Base-by-base conservation (phyloP, 2,329 filamentous ascomycete genomes). In the Aspergillus ustus region DNA sequence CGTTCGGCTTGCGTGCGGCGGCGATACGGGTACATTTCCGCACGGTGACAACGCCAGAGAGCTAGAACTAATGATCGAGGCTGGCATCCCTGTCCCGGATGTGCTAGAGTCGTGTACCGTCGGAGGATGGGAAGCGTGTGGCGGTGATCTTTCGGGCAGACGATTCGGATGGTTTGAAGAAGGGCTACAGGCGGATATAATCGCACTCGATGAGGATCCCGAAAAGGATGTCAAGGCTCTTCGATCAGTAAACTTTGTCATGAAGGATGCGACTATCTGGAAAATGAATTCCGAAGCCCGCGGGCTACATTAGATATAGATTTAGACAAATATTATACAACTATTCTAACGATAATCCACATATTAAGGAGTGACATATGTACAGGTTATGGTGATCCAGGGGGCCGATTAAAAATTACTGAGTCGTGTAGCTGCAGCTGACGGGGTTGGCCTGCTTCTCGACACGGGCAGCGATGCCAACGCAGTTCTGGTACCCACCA, bases 401-500 rank as follows among this genome's bases (percentile, higher is more conserved):
- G 9, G 34, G 34, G 13, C 11, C 11, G 4, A 25, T 25, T 25
- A 25, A 25, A 25, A 5, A 25, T 25, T 25, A 25, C 25, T 25
- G 34, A 60, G 66, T 19, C 29, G 72, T 71, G 62, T 74, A 74
- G 13, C 54, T 20, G 65, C 73, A 75, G 34, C 61, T 57, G 54
- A 69, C 69, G 25, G 72, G 69, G 46, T 68, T 66, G 15, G 48
- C 49, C 19, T 60, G 67, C 58, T 63, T 60, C 53, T 59, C 43
- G 1, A 76, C 71, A 7, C 66, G 69, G 29, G 73, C 72, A 50
- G 59, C 65, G 60, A 79, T 74, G 34, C 69, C 67, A 25, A 73
- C 65, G 62, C 78, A 81, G 66, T 72, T 54, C 49, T 67, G 29
- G 68, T 75, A 74, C 22, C 64, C 78, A 31, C 31, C 73, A 5